Percentiles rank a stretch among this genome's conserved stretches.
phyloP scores from a whole-genome alignment of 805 yeast genomes.

The Pichia thaimueangensis region DNA sequence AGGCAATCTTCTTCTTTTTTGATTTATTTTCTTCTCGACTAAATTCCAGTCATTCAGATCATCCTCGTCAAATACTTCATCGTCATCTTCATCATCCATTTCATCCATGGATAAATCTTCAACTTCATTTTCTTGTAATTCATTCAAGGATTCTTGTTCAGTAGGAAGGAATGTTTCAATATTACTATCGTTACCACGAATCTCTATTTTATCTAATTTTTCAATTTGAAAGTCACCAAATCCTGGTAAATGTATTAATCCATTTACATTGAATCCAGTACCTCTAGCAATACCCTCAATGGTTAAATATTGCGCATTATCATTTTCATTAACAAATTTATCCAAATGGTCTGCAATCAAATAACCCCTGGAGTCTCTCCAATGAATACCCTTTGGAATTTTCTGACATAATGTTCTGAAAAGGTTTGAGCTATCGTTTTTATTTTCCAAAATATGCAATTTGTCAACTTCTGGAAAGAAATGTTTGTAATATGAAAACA shows the following conservation, averaged over 20 bases:
- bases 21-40: conserved; percentile 12
- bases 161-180: conserved; percentile 26
- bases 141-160: conserved; percentile 23
- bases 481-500: conserved; percentile 61
- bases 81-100: conserved; percentile 32
- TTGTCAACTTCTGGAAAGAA: conserved; percentile 79
- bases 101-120: conserved; percentile 41
- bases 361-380: conserved; percentile 95
- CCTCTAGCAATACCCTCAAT: conserved; percentile 88
- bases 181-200: conserved; percentile 17
- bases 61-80: conserved; percentile 19
- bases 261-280: conserved; percentile 67
- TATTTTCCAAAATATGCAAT: conserved; percentile 61
- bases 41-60: conserved; percentile 23
- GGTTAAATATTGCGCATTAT: conserved; percentile 37
- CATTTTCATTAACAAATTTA: conserved; percentile 23
- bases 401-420: conserved; percentile 76
- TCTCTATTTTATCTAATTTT: conserved; percentile 52
- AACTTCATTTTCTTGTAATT: conserved; percentile 34
- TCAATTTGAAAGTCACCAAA: conserved; percentile 82
- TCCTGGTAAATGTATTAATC: conserved; percentile 81
- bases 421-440: conserved; percentile 66
- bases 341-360: conserved; percentile 62
- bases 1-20: conserved; percentile 42
- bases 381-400: conserved; percentile 74